Base-by-base conservation (phyloP, 2,329 filamentous ascomycete genomes). In the Alternaria sp. region DNA sequence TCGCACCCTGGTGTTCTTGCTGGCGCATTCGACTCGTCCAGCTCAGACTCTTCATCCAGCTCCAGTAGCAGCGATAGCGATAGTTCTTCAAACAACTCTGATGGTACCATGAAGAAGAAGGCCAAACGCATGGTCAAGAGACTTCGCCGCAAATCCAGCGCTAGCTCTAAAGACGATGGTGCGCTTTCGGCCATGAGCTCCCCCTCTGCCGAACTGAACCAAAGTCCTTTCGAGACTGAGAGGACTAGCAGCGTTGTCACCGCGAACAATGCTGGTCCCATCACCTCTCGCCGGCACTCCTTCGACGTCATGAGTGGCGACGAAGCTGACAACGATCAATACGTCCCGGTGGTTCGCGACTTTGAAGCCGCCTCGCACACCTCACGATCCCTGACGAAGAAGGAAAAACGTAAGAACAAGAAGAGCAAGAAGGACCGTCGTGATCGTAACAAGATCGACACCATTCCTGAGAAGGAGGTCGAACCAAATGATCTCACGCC, bases 1-100 rank as follows among this genome's bases (percentile, higher is more conserved):
- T 89, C 92, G 0, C 90, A 92, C 46, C 94, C 94, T 22, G 94
- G 94, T 65, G 89, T 95, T 1, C 86, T 94, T 12, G 91, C 91
- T 18, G 91, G 91, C 32, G 92, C 94, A 79, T 86, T 97, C 72
- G 91, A 95, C 65, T 88, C 88, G 0, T 91, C 89, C 3, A 83
- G 80, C 54, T 85, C 85, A 8, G 75, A 77, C 53, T 88, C 87
- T 8, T 81, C 79, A 5, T 79, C 76, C 18, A 75, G 74, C 38
- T 79, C 77, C 7, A 79, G 75, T 62, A 73, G 74, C 55, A 75
- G 73, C 14, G 91, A 94, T 66, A 91, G 90, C 0, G 91, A 91
- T 61, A 85, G 84, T 51, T 88, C 88, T 6, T 86, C 85, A 3
- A 86, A 85, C 34, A 92, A 57, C 4, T 72, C 90, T 2, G 87